Evolutionary conservation across 257 asterid species (phyloP), one percentile per base, ranked within the genome.

Genomic region (Ocimum tenuiflorum): DNA sequence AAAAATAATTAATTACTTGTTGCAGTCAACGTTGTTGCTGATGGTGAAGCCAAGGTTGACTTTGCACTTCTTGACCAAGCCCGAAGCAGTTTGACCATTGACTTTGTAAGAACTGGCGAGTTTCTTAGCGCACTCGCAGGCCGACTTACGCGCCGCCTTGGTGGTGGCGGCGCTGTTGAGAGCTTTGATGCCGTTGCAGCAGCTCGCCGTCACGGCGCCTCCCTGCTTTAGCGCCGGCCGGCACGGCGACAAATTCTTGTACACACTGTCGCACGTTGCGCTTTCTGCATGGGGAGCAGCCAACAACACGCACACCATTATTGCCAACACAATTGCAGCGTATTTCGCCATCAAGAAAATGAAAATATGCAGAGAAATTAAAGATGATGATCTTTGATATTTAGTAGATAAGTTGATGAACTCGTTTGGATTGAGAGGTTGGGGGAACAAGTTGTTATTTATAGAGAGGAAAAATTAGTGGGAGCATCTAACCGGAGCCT

Each of bases 111-210:
- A 48, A 31, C 43, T 69, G 0, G 71, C 76, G 0, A 31, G 14
- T 9, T 12, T 5, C 74, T 73, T 64, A 1, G 68, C 15, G 73
- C 81, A 77, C 46, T 60, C 24, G 33, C 82, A 77, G 13, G 55
- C 67, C 0, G 23, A 15, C 71, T 38, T 51, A 1, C 82, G 73
- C 11, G 6, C 58, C 3, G 69, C 20, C 7, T 61, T 0, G 0
- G 62, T 56, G 36, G 8, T 51, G 47, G 76, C 49, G 14, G 42
- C 49, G 7, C 31, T 53, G 42, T 64, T 11, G 0, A 77, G 54
- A 19, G 76, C 18, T 36, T 47, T 69, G 5, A 47, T n/a, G 1
- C 76, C 76, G 14, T 3, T 2, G 71, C 82, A 77, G 73, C 82
- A 77, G 3, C 7, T 24, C 1, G 3, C 13, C 11, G 82, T 51